phyloP scores from a whole-genome alignment of 148 eudicot genomes.

The Pharnaceum exiguum region DNA sequence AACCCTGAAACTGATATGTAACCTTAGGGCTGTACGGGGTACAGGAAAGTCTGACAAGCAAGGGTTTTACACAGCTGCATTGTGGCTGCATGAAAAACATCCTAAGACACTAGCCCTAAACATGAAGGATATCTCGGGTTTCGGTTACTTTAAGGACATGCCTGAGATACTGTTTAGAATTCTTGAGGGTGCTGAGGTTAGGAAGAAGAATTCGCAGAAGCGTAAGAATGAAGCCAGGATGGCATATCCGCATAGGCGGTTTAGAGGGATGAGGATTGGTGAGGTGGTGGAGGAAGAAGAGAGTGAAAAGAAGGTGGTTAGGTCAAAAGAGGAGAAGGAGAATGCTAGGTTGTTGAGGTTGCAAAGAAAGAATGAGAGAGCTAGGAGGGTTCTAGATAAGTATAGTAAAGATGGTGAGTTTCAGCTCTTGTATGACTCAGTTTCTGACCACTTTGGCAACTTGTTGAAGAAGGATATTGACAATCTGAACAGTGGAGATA shows the following conservation, averaged over 20 bases:
- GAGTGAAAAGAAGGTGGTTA: neutral
- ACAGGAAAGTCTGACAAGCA: slow-evolving; percentile 14
- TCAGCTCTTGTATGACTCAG: slow-evolving; percentile 2
- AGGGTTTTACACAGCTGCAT: slow-evolving; percentile 10
- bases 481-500: neutral
- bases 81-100: slow-evolving; percentile 6
- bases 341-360: slow-evolving; percentile 9
- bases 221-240: neutral
- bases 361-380: slow-evolving; percentile 1
- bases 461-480: slow-evolving; percentile 9
- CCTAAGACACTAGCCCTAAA: slow-evolving; percentile 5
- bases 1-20: slow-evolving; percentile 7
- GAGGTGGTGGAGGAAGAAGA: neutral
- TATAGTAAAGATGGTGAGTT: neutral
- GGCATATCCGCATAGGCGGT: neutral
- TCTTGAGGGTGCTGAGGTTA: slow-evolving; percentile 6
- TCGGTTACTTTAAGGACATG: slow-evolving; percentile 13
- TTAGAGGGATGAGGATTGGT: neutral
- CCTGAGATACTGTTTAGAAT: slow-evolving; percentile 11
- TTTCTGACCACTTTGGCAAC: slow-evolving; percentile 6
- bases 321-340: slow-evolving; percentile 5
- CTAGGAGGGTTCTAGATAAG: slow-evolving; percentile 1
- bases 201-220: slow-evolving; percentile 3
- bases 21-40: slow-evolving; percentile 8
- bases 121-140: neutral